Conservation (phyloP, 805 yeast species). For the Jamesozyma gamospora region DNA sequence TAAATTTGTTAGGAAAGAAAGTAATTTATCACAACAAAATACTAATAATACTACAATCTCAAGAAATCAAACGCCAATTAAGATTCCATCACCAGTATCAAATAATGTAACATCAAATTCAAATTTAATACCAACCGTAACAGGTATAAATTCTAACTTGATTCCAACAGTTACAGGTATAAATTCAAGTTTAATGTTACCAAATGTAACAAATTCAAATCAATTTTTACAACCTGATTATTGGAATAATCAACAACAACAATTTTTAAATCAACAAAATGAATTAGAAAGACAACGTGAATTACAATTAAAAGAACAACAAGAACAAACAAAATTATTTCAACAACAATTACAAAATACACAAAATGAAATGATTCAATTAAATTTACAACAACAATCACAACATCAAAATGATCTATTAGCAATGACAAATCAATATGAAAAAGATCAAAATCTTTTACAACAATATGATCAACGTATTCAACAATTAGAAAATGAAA, state of each 20-base stretch:
- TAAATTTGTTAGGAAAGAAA: conserved; percentile 9
- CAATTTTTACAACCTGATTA: conserved; percentile 9
- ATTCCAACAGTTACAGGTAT: conserved; percentile 16
- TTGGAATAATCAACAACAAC: conserved; percentile 36
- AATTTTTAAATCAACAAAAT: conserved; percentile 57
- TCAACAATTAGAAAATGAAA: conserved; percentile 67
- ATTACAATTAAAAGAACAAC: conserved; percentile 51
- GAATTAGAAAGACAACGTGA: conserved; percentile 63
- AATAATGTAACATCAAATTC: conserved; percentile 3
- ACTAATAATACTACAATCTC: not conserved
- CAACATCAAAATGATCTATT: conserved; percentile 73
- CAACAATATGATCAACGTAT: conserved; percentile 85
- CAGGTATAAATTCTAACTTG: conserved; percentile 5
- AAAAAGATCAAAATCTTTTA: conserved; percentile 71
- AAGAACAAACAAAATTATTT: conserved; percentile 46
- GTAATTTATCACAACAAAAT: conserved; percentile 1
- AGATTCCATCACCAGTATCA: not conserved
- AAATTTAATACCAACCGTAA: conserved; percentile 4
- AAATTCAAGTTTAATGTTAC: conserved; percentile 26
- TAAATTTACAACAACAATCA: conserved; percentile 46
- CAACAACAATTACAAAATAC: conserved; percentile 64
- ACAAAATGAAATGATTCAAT: conserved; percentile 53
- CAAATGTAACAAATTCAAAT: conserved; percentile 29
- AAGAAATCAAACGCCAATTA: too few species aligned
- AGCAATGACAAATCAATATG: conserved; percentile 68